Evolutionary conservation across 257 asterid genomes (phyloP).

Genomic region (Fraxinus cuspidata): DNA sequence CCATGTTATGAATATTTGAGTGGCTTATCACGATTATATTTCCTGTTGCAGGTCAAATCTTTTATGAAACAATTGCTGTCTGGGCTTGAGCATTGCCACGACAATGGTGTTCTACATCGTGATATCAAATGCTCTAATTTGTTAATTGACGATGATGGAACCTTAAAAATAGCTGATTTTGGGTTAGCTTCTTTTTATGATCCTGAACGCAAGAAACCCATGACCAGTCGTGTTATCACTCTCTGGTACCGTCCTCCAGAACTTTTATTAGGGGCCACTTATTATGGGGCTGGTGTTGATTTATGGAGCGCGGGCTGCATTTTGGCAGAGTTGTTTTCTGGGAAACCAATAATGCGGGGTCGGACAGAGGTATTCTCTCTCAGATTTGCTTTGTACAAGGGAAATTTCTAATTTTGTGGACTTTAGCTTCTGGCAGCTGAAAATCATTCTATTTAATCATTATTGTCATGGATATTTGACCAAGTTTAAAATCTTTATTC

Average conservation of each 20-base stretch:
- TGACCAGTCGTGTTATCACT: constrained; percentile 94
- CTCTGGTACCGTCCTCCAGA: constrained; percentile 99
- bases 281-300: constrained; percentile 84
- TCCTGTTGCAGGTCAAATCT: constrained; percentile 72
- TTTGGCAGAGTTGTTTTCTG: constrained; percentile 78
- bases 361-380: constrained; percentile 73
- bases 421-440: neutral
- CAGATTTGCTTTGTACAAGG: constrained; percentile 13
- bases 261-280: constrained; percentile 79
- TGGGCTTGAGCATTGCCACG: constrained; percentile 94
- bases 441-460: neutral
- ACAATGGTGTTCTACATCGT: constrained; percentile 86
- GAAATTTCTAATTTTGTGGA: neutral
- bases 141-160: constrained; percentile 74
- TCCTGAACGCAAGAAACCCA: constrained; percentile 59
- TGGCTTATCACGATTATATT: constrained; percentile 19
- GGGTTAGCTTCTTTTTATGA: constrained; percentile 82
- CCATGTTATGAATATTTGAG: constrained; percentile 1
- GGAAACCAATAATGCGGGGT: constrained; percentile 90
- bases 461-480: neutral
- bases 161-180: constrained; percentile 83
- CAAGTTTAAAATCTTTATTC: constrained; percentile 2
- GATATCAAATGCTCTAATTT: constrained; percentile 91
- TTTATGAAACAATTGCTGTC: constrained; percentile 77
- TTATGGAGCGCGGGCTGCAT: constrained; percentile 98